These are phyloP conservation scores for Termitomyces sp. DNA, from an alignment of 1,284 basidiomycete genomes.

Conservation along the genomic window DNA sequence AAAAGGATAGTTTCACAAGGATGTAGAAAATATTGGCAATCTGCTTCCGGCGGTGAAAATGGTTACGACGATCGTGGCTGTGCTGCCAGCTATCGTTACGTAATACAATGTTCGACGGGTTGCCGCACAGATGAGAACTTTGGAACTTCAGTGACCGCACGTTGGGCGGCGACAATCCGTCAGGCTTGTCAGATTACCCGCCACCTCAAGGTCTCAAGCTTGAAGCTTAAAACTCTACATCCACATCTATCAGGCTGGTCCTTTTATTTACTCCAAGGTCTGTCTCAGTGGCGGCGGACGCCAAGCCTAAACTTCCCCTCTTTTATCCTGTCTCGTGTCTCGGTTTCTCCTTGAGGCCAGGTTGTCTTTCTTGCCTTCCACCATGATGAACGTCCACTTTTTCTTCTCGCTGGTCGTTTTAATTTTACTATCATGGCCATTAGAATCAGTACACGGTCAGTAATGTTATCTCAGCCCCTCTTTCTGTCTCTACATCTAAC, in stretches of 20 bases:
- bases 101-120: not conserved
- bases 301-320: slow-evolving; percentile 14
- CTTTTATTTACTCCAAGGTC: not conserved
- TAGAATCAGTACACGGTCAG: slow-evolving; percentile 25
- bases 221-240: not conserved
- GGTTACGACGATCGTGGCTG: not conserved
- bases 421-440: slow-evolving; percentile 23
- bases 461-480: slow-evolving; percentile 14
- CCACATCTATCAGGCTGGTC: not conserved
- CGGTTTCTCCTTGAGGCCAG: slow-evolving; percentile 11
- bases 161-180: not conserved
- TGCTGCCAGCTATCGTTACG: not conserved
- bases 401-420: slow-evolving; percentile 33
- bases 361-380: slow-evolving; percentile 14
- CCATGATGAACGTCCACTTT: slow-evolving; percentile 18
- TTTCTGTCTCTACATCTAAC: not conserved
- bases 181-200: not conserved
- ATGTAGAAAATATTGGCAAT: not conserved
- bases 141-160: too few relatives aligned
- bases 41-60: not conserved
- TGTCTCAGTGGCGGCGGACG: slow-evolving; percentile 11
- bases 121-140: not conserved
- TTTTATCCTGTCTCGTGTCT: slow-evolving; percentile 12
- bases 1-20: too few relatives aligned
- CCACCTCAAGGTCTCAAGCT: not conserved